Percentiles rank a stretch among this genome's conserved stretches.
These are phyloP conservation scores for Lentinus brumalis DNA, from an alignment of 768 basidiomycete genomes.

Conservation along the genomic window DNA sequence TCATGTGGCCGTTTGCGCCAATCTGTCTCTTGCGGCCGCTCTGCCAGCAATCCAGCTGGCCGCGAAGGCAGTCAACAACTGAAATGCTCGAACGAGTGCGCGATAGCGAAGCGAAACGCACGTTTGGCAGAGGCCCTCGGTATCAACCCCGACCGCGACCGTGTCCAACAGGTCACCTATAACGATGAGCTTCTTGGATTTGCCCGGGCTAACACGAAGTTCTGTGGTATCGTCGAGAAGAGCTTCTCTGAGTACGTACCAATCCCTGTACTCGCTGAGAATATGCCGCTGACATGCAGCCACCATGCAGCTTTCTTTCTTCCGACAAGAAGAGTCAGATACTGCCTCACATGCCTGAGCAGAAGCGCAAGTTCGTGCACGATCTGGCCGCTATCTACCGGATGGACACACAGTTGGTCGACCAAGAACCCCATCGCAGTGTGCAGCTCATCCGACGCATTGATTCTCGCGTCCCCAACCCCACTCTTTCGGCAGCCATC, in stretches of 20 bases:
- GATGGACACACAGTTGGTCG: constrained; percentile 84
- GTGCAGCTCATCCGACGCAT: constrained; percentile 81
- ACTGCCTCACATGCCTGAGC: constrained; percentile 78
- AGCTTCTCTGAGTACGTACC: constrained; percentile 72
- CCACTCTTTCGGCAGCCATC: constrained; percentile 59
- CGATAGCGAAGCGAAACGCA: constrained; percentile 83
- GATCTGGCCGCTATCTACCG: constrained; percentile 79
- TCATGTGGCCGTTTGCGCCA: constrained; percentile 84
- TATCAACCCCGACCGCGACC: constrained; percentile 58
- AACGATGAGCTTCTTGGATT: constrained; percentile 62
- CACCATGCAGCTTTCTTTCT: constrained; percentile 54
- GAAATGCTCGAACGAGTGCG: constrained; percentile 85
- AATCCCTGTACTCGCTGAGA: constrained; percentile 15
- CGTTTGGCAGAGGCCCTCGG: constrained; percentile 90
- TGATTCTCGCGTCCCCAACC: constrained; percentile 78
- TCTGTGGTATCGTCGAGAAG: constrained; percentile 74
- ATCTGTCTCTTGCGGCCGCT: constrained; percentile 70
- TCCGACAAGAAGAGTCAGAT: constrained; percentile 71
- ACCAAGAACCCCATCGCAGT: constrained; percentile 87
- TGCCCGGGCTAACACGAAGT: constrained; percentile 63
- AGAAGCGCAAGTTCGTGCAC: constrained; percentile 82
- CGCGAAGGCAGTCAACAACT: constrained; percentile 45
- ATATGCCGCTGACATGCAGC: neutral
- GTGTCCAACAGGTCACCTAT: constrained; percentile 50
- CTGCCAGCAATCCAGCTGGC: constrained; percentile 45